These are phyloP conservation scores for Bipolaris bicolor DNA, from an alignment of 2,329 filamentous ascomycete species.

Conservation along the genomic window DNA sequence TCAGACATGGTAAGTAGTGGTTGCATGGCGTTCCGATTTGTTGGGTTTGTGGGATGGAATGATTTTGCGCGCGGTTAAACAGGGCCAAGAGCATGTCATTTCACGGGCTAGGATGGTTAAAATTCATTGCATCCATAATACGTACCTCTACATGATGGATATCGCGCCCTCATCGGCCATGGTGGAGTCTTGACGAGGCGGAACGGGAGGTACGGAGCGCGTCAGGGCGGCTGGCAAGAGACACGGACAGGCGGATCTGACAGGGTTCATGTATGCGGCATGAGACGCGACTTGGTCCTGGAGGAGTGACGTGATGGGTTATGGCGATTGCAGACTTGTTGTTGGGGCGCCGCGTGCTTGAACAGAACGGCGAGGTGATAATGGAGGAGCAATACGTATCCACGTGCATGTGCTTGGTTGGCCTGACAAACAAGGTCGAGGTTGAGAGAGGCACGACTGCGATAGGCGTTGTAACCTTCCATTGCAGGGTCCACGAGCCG, in stretches of 20 bases:
- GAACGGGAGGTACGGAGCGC: conserved; percentile 20
- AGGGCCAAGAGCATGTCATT: conserved; percentile 1
- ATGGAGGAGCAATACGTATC: neutral
- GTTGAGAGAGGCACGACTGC: conserved; percentile 4
- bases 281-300: conserved; percentile 5
- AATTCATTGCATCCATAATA: conserved; percentile 2
- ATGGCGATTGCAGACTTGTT: neutral
- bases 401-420: conserved; percentile 1
- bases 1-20: conserved; percentile 4
- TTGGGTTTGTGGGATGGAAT: neutral
- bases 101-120: neutral
- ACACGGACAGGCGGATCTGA: conserved; percentile 12
- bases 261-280: conserved; percentile 9
- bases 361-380: neutral
- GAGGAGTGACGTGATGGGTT: conserved; percentile 6
- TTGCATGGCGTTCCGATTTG: conserved; percentile 10
- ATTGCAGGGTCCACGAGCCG: conserved; percentile 10
- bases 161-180: neutral
- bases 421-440: neutral
- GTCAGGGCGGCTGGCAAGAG: conserved; percentile 10
- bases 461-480: conserved; percentile 7
- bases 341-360: neutral
- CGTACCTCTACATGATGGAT: conserved; percentile 6
- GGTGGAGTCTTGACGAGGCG: conserved; percentile 10
- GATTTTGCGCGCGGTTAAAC: neutral